phyloP scores from a whole-genome alignment of 2,329 filamentous ascomycete species.

The Colletotrichum truncatum region DNA sequence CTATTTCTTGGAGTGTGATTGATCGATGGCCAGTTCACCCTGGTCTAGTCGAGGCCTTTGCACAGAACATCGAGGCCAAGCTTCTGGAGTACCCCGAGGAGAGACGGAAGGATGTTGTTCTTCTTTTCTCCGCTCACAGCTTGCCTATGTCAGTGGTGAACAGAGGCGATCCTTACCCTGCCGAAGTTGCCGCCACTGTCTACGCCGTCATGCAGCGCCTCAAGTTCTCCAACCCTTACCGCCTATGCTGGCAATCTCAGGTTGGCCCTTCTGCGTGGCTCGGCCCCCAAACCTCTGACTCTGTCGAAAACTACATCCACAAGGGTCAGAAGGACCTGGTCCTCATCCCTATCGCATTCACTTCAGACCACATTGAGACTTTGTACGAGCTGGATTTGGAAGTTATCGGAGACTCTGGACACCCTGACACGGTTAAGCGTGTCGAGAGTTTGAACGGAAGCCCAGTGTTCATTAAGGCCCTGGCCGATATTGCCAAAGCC shows the following conservation, averaged over 20 bases:
- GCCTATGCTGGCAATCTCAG: slow-evolving; percentile 97
- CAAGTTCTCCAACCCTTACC: slow-evolving; percentile 88
- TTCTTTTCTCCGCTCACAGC: slow-evolving; percentile 95
- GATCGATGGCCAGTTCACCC: slow-evolving; percentile 96
- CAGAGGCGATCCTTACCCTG: slow-evolving; percentile 92
- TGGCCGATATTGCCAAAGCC: slow-evolving; percentile 85
- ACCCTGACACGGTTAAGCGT: slow-evolving; percentile 83
- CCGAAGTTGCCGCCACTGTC: slow-evolving; percentile 94
- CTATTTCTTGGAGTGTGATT: slow-evolving; percentile 96
- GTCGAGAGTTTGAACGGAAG: slow-evolving; percentile 93
- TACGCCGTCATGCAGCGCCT: slow-evolving; percentile 96
- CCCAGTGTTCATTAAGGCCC: slow-evolving; percentile 86
- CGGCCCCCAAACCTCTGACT: slow-evolving; percentile 89
- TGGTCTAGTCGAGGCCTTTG: slow-evolving; percentile 91
- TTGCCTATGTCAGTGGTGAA: slow-evolving; percentile 98
- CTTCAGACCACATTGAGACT: slow-evolving; percentile 98
- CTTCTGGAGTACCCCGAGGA: slow-evolving; percentile 86
- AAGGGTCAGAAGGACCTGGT: slow-evolving; percentile 93
- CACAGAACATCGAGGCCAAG: slow-evolving; percentile 88
- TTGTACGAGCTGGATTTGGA: slow-evolving; percentile 94
- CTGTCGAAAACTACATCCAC: slow-evolving; percentile 87
- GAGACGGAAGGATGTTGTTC: slow-evolving; percentile 79
- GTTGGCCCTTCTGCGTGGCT: slow-evolving; percentile 96
- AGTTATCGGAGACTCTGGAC: slow-evolving; percentile 87
- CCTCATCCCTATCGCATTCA: slow-evolving; percentile 95